A percentile compares a stretch with the other conserved stretches of the same genome.
These are phyloP conservation scores for Bisporella sp. DNA, from an alignment of 2,329 filamentous ascomycete species.

Conservation along the genomic window DNA sequence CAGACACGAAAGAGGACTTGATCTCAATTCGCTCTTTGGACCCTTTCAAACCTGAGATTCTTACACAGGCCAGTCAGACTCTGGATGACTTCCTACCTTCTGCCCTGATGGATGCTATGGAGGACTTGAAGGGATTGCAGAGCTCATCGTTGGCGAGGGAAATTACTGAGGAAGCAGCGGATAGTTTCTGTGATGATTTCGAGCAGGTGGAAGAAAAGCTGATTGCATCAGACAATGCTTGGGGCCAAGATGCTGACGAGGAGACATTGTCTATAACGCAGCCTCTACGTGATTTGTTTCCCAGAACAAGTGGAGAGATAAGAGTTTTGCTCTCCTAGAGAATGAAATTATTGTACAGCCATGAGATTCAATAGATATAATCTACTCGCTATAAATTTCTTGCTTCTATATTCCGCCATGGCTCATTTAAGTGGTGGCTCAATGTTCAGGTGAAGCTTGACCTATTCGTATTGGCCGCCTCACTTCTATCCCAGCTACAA, in stretches of 20 bases:
- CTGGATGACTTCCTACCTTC: slow-evolving; percentile 90
- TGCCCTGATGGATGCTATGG: slow-evolving; percentile 84
- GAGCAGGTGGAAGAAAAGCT: slow-evolving; percentile 59
- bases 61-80: slow-evolving; percentile 64
- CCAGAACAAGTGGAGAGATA: slow-evolving; percentile 28
- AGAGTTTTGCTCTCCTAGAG: slow-evolving; percentile 27
- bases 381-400: too few relatives aligned
- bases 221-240: slow-evolving; percentile 47
- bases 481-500: too few relatives aligned
- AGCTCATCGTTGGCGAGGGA: slow-evolving; percentile 65
- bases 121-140: slow-evolving; percentile 68
- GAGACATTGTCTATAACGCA: slow-evolving; percentile 6
- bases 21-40: slow-evolving; percentile 52
- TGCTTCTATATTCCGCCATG: too few relatives aligned
- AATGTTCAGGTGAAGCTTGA: too few relatives aligned
- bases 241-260: slow-evolving; percentile 20
- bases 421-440: too few relatives aligned
- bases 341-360: not conserved
- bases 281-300: slow-evolving; percentile 24
- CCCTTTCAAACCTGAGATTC: slow-evolving; percentile 49
- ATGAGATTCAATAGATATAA: too few relatives aligned
- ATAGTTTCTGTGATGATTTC: slow-evolving; percentile 81
- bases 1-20: slow-evolving; percentile 42
- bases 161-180: slow-evolving; percentile 76
- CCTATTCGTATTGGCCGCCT: too few relatives aligned